Conservation (phyloP, 352 stramenopile species). For the Phytophthora capsici region DNA sequence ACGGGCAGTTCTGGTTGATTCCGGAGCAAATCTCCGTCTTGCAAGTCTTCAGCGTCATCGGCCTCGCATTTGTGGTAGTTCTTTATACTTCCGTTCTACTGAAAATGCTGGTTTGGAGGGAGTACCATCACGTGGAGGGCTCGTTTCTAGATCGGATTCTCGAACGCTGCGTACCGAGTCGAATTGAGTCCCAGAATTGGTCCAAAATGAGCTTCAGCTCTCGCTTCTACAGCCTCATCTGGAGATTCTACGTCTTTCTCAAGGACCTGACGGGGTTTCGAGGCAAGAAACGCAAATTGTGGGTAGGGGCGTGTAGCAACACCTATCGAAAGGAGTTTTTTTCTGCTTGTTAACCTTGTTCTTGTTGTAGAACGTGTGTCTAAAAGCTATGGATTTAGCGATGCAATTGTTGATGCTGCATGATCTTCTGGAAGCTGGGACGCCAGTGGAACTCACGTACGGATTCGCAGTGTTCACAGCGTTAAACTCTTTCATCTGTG, state of each 20-base stretch:
- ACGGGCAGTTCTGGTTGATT: slow-evolving; percentile 50
- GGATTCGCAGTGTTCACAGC: slow-evolving; percentile 29
- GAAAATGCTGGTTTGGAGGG: slow-evolving; percentile 35
- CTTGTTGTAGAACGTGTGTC: slow-evolving; percentile 45
- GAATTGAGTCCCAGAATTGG: slow-evolving; percentile 2
- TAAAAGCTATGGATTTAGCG: slow-evolving; percentile 41
- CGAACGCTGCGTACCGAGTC: slow-evolving; percentile 1
- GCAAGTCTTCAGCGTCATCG: slow-evolving; percentile 18
- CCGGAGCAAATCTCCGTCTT: slow-evolving; percentile 17
- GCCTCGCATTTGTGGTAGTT: slow-evolving; percentile 11
- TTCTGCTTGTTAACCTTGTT: neutral
- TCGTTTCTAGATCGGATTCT: slow-evolving; percentile 10
- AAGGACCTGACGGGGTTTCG: slow-evolving; percentile 36
- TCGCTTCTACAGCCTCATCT: slow-evolving; percentile 11
- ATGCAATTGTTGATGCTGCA: slow-evolving; percentile 37
- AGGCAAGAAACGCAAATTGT: slow-evolving; percentile 43
- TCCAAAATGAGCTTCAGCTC: neutral
- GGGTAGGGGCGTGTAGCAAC: slow-evolving; percentile 28
- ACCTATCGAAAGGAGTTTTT: neutral
- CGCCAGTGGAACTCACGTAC: slow-evolving; percentile 27
- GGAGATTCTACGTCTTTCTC: slow-evolving; percentile 28
- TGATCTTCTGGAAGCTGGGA: slow-evolving; percentile 36
- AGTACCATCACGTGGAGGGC: slow-evolving; percentile 10
- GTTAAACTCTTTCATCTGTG: slow-evolving; percentile 35
- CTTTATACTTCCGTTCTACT: slow-evolving; percentile 26